Conservation (phyloP, 805 yeast species). For the Candida coleopterorum region DNA sequence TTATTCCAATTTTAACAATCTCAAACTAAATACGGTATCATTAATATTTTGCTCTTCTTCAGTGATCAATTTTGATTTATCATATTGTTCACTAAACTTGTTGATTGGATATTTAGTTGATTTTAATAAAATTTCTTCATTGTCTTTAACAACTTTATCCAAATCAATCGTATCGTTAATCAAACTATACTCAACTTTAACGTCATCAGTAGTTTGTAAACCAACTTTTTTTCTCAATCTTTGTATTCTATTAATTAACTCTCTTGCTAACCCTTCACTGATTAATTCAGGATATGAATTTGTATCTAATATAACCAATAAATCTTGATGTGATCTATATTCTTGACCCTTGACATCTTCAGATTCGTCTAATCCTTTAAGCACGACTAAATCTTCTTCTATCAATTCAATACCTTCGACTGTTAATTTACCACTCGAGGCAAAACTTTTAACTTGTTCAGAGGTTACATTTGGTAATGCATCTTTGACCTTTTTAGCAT, state of each 20-base stretch:
- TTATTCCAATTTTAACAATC: slow-evolving; percentile 57
- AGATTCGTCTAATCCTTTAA: slow-evolving; percentile 76
- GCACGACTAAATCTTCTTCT: slow-evolving; percentile 83
- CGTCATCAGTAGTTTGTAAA: slow-evolving; percentile 91
- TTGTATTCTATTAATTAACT: slow-evolving; percentile 94
- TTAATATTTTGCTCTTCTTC: slow-evolving; percentile 81
- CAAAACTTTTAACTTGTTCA: slow-evolving; percentile 72
- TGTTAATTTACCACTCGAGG: slow-evolving; percentile 65
- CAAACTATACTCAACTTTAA: slow-evolving; percentile 74
- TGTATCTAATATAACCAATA: slow-evolving; percentile 83
- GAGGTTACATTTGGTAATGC: slow-evolving; percentile 83
- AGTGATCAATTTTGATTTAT: slow-evolving; percentile 49
- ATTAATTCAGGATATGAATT: slow-evolving; percentile 82
- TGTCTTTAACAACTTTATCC: slow-evolving; percentile 54
- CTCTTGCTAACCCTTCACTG: slow-evolving; percentile 95
- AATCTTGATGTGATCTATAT: slow-evolving; percentile 83
- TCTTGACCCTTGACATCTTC: slow-evolving; percentile 69
- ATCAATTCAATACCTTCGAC: slow-evolving; percentile 89
- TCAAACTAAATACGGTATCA: slow-evolving; percentile 72
- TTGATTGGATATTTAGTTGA: slow-evolving; percentile 65
- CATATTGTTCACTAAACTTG: slow-evolving; percentile 39
- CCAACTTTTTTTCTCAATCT: slow-evolving; percentile 96
- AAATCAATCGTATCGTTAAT: slow-evolving; percentile 62
- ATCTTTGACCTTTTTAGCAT: slow-evolving; percentile 89
- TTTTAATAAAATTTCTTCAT: slow-evolving; percentile 68